A percentile compares a stretch with the other conserved stretches of the same genome.
These are phyloP conservation scores for Helicocarpus griseus DNA, from an alignment of 2,329 filamentous ascomycete species.

Conservation along the genomic window DNA sequence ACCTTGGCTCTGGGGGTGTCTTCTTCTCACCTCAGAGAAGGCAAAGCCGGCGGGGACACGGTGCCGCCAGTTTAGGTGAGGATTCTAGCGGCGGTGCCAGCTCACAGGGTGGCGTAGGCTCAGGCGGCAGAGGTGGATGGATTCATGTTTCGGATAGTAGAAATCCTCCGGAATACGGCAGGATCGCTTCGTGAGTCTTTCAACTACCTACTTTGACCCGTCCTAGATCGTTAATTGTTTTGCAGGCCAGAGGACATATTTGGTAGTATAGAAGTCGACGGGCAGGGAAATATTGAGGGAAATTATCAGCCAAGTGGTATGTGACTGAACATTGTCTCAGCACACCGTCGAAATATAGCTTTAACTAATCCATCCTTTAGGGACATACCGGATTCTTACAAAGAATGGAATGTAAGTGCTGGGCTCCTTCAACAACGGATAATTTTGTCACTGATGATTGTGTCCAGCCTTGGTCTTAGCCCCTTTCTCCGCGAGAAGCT, in stretches of 20 bases:
- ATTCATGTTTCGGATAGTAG: slow-evolving; percentile 54
- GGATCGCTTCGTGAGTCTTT: slow-evolving; percentile 46
- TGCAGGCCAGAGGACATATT: slow-evolving; percentile 54
- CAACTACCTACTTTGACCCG: background rate
- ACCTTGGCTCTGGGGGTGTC: slow-evolving; percentile 42
- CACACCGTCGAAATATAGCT: background rate
- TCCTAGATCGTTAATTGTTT: slow-evolving; percentile 9
- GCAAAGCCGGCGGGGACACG: slow-evolving; percentile 18
- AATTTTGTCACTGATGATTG: background rate
- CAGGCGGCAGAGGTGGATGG: slow-evolving; percentile 50
- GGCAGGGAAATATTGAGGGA: slow-evolving; percentile 45
- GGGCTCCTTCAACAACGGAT: background rate
- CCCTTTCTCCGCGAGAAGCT: slow-evolving; percentile 42
- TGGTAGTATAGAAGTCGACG: slow-evolving; percentile 54
- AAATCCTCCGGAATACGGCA: slow-evolving; percentile 52
- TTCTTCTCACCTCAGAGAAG: slow-evolving; percentile 31
- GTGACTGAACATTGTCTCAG: slow-evolving; percentile 5
- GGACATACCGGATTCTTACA: slow-evolving; percentile 52
- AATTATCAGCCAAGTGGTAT: slow-evolving; percentile 50
- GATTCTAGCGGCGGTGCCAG: slow-evolving; percentile 48
- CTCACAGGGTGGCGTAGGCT: slow-evolving; percentile 49
- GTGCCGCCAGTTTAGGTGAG: slow-evolving; percentile 31
- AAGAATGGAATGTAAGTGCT: slow-evolving; percentile 47
- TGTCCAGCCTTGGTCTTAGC: slow-evolving; percentile 36
- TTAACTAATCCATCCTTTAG: slow-evolving; percentile 14